Percentiles rank a stretch among this genome's conserved stretches.
Evolutionary conservation across 1,284 basidiomycete species (phyloP).

Genomic region (Boletus sp.): DNA sequence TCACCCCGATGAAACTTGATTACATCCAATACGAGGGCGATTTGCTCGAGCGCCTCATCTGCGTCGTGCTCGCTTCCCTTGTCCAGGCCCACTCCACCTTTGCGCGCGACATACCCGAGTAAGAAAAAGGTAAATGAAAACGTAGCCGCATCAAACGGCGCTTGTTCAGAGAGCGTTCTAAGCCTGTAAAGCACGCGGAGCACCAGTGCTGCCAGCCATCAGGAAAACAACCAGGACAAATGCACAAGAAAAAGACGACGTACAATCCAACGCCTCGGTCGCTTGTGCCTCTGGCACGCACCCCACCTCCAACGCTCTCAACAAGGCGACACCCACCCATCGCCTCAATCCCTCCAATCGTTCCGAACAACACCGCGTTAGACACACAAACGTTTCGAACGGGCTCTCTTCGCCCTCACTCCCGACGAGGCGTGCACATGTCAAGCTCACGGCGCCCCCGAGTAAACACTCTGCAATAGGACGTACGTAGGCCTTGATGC

Average conservation of each 20-base stretch:
- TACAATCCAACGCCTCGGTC: constrained; percentile 73
- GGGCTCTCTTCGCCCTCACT: constrained; percentile 40
- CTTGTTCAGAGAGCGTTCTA: constrained; percentile 81
- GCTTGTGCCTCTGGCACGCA: constrained; percentile 76
- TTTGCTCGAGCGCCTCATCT: constrained; percentile 79
- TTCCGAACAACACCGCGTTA: constrained; percentile 69
- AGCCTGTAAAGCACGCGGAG: constrained; percentile 89
- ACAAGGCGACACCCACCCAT: constrained; percentile 81
- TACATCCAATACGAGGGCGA: constrained; percentile 83
- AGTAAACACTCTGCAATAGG: constrained; percentile 65
- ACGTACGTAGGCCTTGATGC: constrained; percentile 57
- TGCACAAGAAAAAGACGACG: constrained; percentile 26
- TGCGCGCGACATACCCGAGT: constrained; percentile 68
- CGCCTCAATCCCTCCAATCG: constrained; percentile 68
- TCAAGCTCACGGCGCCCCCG: constrained; percentile 62
- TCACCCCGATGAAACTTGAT: constrained; percentile 86
- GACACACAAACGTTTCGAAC: constrained; percentile 77
- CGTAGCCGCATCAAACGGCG: constrained; percentile 83
- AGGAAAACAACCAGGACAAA: not conserved
- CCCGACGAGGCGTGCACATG: constrained; percentile 61
- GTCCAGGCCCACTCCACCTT: constrained; percentile 63
- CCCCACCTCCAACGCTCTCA: constrained; percentile 69
- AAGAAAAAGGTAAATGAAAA: constrained; percentile 86
- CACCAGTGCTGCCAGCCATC: constrained; percentile 59
- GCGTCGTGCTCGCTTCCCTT: constrained; percentile 29